These are phyloP conservation scores for Nematocida ironsii DNA, from an alignment of 371 early-diverging fungal genomes.

Conservation along the genomic window DNA sequence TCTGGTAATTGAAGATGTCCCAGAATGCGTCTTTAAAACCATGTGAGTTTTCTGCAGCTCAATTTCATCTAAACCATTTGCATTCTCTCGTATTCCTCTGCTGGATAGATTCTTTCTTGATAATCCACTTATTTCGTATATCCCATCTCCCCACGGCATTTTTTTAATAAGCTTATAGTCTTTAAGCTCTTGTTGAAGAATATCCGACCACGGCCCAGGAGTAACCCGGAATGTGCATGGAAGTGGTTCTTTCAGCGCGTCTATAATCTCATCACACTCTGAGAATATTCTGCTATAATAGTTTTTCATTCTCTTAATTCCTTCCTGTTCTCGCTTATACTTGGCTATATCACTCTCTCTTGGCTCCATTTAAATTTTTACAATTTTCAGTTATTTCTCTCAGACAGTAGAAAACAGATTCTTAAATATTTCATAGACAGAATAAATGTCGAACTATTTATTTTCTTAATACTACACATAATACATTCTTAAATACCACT, in stretches of 20 bases:
- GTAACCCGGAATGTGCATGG: constrained; percentile 63
- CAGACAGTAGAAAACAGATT: neutral
- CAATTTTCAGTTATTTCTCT: constrained; percentile 6
- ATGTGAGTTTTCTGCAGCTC: constrained; percentile 49
- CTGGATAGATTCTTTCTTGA: constrained; percentile 38
- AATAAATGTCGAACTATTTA: neutral
- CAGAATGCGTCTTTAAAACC: constrained; percentile 58
- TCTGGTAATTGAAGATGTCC: constrained; percentile 82
- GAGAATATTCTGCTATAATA: constrained; percentile 60
- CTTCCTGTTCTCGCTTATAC: constrained; percentile 15
- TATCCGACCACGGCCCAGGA: constrained; percentile 22
- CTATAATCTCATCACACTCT: constrained; percentile 41
- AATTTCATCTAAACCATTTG: constrained; percentile 4
- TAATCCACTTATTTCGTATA: constrained; percentile 55
- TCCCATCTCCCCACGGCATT: constrained; percentile 35
- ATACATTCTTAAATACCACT: too few relatives aligned
- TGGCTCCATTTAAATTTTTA: constrained; percentile 14
- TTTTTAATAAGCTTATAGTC: constrained; percentile 38
- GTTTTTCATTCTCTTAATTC: constrained; percentile 39
- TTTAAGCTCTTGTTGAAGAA: constrained; percentile 42
- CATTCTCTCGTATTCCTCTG: constrained; percentile 26
- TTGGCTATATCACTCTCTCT: constrained; percentile 2
- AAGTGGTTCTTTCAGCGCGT: constrained; percentile 57
- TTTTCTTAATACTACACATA: too few relatives aligned
- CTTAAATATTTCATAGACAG: neutral